Base-by-base conservation (phyloP, 805 yeast genomes). In the Saturnispora diversa region DNA sequence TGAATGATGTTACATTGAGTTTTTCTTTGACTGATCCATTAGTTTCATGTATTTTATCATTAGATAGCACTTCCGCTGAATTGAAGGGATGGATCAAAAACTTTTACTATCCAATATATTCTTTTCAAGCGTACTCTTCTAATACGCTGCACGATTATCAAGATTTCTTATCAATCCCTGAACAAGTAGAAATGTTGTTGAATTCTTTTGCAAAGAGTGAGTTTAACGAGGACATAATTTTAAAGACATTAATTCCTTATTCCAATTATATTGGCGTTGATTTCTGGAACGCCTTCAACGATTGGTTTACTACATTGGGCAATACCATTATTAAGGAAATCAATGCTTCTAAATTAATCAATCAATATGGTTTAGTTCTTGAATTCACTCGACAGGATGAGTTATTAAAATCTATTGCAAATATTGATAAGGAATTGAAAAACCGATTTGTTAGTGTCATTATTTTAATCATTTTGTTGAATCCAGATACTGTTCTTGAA, bases 401-500 rank as follows among this genome's bases (percentile, higher is more conserved):
- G 3, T 35, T 57, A 1, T 10, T 56, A 12, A 28, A 15, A 10
- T 29, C 39, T 2, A 22, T 58, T 7, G 34, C 44, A 4, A 31
- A 10, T 0, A 5, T 23, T 6, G 16, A 29, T 10, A 22, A 26
- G 4, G 10, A 31, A 1, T n/a, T 41, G 8, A 33, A 35, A 8
- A 24, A 42, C 12, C 22, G 46, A 6, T 50, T 58, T 43, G 53
- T 50, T 5, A 29, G 43, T 6, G 44, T 46, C 4, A 22, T 58
- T 0, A 11, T 59, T 7, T 35, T 58, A 2, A 43, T 40, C 1
- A 44, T 60, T 2, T 58, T 50, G 34, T 29, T 56, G 10, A 51
- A 50, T 21, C 59, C 59, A 2, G 45, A 42, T 10, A 53, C 55
- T 1, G 49, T 57, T 1, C 39, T 58, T 22, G 49, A 50, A 24